Conservation (phyloP, 164 flowering plant genomes). For the Houttuynia cordata region DNA sequence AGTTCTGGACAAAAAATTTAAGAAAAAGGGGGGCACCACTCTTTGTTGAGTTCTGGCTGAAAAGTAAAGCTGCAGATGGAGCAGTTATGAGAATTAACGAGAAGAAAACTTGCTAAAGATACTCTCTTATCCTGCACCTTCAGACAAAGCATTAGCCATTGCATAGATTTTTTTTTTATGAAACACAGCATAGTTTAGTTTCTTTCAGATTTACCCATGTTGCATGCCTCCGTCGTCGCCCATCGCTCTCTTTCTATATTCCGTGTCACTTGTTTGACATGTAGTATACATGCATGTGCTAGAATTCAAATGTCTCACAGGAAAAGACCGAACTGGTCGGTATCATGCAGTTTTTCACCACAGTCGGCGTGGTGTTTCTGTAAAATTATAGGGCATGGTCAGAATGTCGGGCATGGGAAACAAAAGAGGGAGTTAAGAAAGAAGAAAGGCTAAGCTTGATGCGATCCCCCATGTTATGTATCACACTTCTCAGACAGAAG, state of each 20-base stretch:
- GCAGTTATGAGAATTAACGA: neutral
- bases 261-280: neutral
- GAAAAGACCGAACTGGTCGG: no score
- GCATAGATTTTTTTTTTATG: neutral
- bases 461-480: no score
- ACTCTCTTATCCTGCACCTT: conserved; percentile 3
- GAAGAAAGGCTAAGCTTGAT: no score
- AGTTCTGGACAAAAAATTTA: conserved; percentile 13
- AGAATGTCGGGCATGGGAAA: neutral
- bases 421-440: no score
- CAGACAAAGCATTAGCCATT: neutral
- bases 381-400: neutral
- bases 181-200: neutral
- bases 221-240: neutral
- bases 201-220: conserved; percentile 3
- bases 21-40: conserved; percentile 7
- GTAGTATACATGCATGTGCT: neutral
- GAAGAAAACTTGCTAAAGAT: neutral
- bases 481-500: no score
- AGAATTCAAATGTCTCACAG: neutral
- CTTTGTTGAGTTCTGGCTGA: conserved; percentile 9
- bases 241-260: neutral
- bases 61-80: neutral
- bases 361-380: neutral
- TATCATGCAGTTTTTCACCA: neutral